Base-by-base conservation (phyloP, 2,329 filamentous ascomycete genomes). In the Sporothrix variecibatus region DNA sequence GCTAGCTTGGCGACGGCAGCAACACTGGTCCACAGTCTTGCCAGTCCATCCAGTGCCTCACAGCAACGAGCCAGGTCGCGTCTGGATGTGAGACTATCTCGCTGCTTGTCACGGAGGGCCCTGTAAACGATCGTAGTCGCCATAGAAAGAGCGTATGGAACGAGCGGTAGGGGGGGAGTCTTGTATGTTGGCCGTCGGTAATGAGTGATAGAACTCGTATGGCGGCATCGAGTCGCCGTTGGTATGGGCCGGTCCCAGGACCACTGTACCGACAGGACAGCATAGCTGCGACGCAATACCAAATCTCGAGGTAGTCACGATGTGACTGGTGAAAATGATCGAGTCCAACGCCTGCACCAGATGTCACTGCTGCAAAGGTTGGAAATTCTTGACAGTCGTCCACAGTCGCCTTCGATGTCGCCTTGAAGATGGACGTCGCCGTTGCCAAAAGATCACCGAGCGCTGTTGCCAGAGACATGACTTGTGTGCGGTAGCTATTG, bases 251-350 rank as follows among this genome's bases (percentile, higher is more conserved):
- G 11, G 28, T 71, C 3, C 31, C 51, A 2, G 68, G 68, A 1
- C 68, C 68, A 8, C 68, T 71, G 34, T 71, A 58, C 4, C 68
- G 49, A 7, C 68, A 71, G 2, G 68, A 71, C 34, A 71, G 49
- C 68, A 71, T 71, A 0, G 68, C 68, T 3, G 68, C 68, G 2
- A 71, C 68, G 34, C 68, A 71, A 51, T 71, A 71, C 68, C 68
- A 71, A n/a, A 71, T 58, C 20, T 71, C 68, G 11, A 71, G 51
- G n/a, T 71, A 71, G n/a, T 53, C 68, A 3, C 62, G 9, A 17
- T 67, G 62, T 2, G 62, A 46, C 34, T 46, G 38, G 2, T 67
- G 62, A 46, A 67, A 65, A 2, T 46, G n/a, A 3, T 46, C 62
- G 6, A 67, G 23, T 1, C 38, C 23, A 1, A 67, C 62, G 3